Evolutionary conservation across 441 rosid genomes (phyloP), one percentile per base, ranked within the genome.

Genomic region (Adansonia gregorii): DNA sequence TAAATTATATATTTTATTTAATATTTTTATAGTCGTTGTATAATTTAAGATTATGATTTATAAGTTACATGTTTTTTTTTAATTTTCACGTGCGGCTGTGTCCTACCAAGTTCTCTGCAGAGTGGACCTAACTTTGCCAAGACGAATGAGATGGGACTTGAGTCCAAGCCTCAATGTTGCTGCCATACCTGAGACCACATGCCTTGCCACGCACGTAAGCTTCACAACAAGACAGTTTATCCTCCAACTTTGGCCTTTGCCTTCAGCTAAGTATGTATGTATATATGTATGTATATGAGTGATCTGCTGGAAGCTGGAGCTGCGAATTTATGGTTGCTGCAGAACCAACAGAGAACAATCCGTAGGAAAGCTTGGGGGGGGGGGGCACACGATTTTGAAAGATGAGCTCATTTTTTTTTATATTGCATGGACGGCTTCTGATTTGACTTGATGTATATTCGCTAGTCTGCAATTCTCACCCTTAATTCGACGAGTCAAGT

Each of bases 111-210:
- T 60, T 58, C 15, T 58, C 39, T 60, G 39, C 64, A 59, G 6
- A 8, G 2, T 10, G 31, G 22, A 31, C 39, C 9, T 31, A 31
- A 6, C 24, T 60, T 60, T 0, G 39, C 65, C 35, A 20, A 20
- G 64, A 22, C 35, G 4, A 20, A 59, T n/a, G 46, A 19, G n/a
- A n/a, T 17, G 70, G 12, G 49, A n/a, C 19, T 74, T 31, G 73
- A 43, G 35, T 31, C 35, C 35, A 31, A 31, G 35, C 1, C 76
- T 19, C n/a, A 61, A 17, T n/a, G 20, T 4, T 83, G 86, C 75
- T 80, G 77, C 87, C 87, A 79, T 82, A 77, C 78, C 46, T 64
- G 79, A 82, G 81, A 84, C 89, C 87, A 86, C 85, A 82, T 80
- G 80, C 45, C 76, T 76, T 80, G 75, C 84, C 82, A 66, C 83